Percentiles rank a stretch among this genome's conserved stretches.
Evolutionary conservation across 805 yeast species (phyloP).

Genomic region (Saccharomyces kudriavzevii): DNA sequence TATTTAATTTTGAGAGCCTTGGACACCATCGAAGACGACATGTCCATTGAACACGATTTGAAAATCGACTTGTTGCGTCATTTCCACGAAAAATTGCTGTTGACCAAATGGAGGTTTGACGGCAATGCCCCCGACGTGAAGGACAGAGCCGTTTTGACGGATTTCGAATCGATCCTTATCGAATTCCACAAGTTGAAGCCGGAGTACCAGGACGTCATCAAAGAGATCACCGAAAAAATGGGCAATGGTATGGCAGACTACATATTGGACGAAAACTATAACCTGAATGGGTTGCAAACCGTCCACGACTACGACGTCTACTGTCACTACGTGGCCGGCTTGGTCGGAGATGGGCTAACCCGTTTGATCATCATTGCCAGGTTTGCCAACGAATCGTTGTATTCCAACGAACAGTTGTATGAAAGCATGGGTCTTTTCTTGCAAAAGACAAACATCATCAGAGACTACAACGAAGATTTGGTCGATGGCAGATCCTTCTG

Average conservation of each 20-base stretch:
- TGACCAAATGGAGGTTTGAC: constrained; percentile 72
- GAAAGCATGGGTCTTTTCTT: constrained; percentile 90
- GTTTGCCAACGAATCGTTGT: constrained; percentile 50
- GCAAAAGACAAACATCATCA: constrained; percentile 91
- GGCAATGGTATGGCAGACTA: constrained; percentile 98
- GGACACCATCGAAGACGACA: constrained; percentile 95
- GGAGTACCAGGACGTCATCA: constrained; percentile 68
- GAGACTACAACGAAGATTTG: constrained; percentile 90
- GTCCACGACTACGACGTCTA: constrained; percentile 77
- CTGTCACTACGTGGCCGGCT: constrained; percentile 96
- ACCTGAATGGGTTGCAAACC: constrained; percentile 69
- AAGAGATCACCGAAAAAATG: constrained; percentile 75
- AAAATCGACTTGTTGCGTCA: constrained; percentile 68
- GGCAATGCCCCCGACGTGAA: constrained; percentile 69
- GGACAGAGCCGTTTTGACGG: constrained; percentile 74
- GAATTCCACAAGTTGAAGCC: constrained; percentile 70
- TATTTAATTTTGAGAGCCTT: constrained; percentile 82
- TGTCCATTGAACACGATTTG: constrained; percentile 63
- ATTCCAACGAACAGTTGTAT: constrained; percentile 37
- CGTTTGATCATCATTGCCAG: constrained; percentile 67
- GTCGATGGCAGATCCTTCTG: constrained; percentile 90
- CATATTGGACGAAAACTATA: constrained; percentile 67
- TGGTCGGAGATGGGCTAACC: constrained; percentile 94
- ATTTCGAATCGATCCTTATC: constrained; percentile 58
- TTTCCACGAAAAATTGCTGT: constrained; percentile 56